phyloP scores from a whole-genome alignment of 176 grass and related monocot species.

The Puya raimondii region DNA sequence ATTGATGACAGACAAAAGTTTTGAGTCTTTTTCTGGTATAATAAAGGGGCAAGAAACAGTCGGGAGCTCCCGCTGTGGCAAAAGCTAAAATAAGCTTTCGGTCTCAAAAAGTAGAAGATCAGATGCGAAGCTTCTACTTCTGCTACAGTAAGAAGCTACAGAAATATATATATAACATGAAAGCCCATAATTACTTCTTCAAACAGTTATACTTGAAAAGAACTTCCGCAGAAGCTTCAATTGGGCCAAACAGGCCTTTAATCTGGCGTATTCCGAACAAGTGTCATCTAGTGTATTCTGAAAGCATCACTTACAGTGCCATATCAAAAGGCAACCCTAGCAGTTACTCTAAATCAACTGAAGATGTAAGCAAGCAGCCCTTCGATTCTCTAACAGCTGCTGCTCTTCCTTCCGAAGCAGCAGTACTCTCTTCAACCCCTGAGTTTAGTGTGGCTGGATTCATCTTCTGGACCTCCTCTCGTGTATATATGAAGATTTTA shows the following conservation, averaged over 20 bases:
- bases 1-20: background rate
- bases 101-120: background rate
- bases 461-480: constrained; percentile 84
- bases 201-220: no score
- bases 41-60: background rate
- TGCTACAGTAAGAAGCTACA: background rate
- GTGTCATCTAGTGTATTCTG: background rate
- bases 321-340: constrained; percentile 25
- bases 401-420: constrained; percentile 38
- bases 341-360: constrained; percentile 49
- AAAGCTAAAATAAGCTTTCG: background rate
- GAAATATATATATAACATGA: background rate
- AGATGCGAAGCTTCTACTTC: background rate
- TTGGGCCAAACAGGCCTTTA: no score
- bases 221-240: no score
- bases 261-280: no score
- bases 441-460: constrained; percentile 58
- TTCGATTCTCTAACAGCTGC: constrained; percentile 31
- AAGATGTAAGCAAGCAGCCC: constrained; percentile 27
- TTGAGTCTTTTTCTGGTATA: background rate
- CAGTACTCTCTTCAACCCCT: constrained; percentile 43
- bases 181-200: background rate
- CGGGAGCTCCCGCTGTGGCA: no score
- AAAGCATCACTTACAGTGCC: constrained; percentile 9
- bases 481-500: constrained; percentile 86